Percentiles rank a stretch among this genome's conserved stretches.
phyloP scores from a whole-genome alignment of 371 early-diverging fungal species.

The Lichtheimia hyalospora region DNA sequence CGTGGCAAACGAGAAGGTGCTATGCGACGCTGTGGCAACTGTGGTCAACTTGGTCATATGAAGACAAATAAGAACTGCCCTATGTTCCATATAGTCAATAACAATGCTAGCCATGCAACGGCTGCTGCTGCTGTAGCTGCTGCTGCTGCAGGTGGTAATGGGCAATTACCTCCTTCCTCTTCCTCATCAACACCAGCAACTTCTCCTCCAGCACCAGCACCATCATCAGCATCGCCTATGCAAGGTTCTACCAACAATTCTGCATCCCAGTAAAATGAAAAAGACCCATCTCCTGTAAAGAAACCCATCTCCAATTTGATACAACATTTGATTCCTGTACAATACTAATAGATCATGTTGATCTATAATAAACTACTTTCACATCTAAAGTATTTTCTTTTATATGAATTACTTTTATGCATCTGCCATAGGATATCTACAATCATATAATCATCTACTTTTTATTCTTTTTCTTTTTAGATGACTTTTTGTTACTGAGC shows the following conservation, averaged over 20 bases:
- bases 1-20: constrained; percentile 58
- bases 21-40: constrained; percentile 77
- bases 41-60: constrained; percentile 86
- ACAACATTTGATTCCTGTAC: no score
- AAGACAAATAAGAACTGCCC: constrained; percentile 88
- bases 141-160: neutral
- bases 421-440: no score
- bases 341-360: no score
- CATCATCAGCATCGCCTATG: neutral
- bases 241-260: neutral
- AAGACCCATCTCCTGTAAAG: neutral
- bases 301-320: neutral
- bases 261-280: no score
- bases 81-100: constrained; percentile 52
- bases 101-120: neutral
- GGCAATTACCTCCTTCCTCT: no score
- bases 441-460: neutral
- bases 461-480: constrained; percentile 1
- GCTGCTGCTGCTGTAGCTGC: constrained; percentile 7
- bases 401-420: no score
- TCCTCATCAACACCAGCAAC: neutral
- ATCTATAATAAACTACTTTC: no score
- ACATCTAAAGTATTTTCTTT: no score
- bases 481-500: neutral
- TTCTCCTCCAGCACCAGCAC: neutral